Evolutionary conservation across 441 rosid species (phyloP), one percentile per base, ranked within the genome.

Genomic region (Bocquillonia castaneifolia): DNA sequence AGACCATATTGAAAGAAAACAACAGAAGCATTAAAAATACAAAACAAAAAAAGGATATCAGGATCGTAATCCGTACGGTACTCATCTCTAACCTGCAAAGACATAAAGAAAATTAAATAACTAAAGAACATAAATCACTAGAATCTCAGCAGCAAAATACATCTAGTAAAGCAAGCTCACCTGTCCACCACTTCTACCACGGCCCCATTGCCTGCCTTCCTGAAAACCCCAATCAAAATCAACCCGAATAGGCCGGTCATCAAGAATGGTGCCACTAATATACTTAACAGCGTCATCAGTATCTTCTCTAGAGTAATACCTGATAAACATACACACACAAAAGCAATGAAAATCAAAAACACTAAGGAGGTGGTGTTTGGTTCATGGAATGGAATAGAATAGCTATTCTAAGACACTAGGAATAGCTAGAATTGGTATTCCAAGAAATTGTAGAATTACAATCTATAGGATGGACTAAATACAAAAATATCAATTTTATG

Each of bases 151-250:
- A 57, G 61, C 36, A 45, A 18, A 39, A 74, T n/a, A 26, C 59
- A 45, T 64, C 47, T 72, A 7, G 42, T 64, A 51, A 6, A 40
- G 62, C 18, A 69, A 45, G 26, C 73, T 68, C 71, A 90, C 97
- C 88, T 94, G 99, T 42, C 99, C 99, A 70, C 99, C 99, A 76
- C 97, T 94, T 78, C 90, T 77, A 72, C 99, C 99, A 72, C 99
- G 99, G 15, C 97, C 97, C 97, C 97, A 94, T 75, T 94, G 97
- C 78, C 99, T 86, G 73, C 99, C 99, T 67, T 94, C 99, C 73
- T 86, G 88, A 42, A 94, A 94, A 12, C 97, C 99, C 99, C 99
- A 91, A 72, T 94, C 97, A 84, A 94, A 94, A 77, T 94, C 97
- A 9, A 87, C 99, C 76, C 99, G 96, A 68, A 94, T 91, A 0